Conservation (phyloP, 2,329 filamentous ascomycete genomes). For the Xylaria sp. region DNA sequence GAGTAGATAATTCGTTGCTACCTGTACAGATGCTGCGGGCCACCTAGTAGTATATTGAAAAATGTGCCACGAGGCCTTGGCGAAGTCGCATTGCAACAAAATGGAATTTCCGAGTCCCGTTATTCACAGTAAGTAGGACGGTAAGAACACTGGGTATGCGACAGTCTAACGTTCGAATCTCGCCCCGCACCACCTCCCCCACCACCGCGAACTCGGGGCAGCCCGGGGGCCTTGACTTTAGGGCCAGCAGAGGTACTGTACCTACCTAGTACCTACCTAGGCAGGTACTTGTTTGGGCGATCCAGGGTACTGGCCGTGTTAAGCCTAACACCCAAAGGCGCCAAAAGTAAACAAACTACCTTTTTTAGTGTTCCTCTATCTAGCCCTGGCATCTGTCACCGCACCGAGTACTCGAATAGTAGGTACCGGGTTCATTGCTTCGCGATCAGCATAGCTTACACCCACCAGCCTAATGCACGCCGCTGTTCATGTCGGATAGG, state of each 20-base stretch:
- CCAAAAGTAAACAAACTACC: slow-evolving; percentile 41
- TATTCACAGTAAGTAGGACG: too few relatives aligned
- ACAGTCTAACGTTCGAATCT: too few relatives aligned
- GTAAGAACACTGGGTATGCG: too few relatives aligned
- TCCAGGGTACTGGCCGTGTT: neutral
- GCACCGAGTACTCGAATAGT: slow-evolving; percentile 20
- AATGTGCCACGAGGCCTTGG: too few relatives aligned
- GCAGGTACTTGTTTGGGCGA: neutral
- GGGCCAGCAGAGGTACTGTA: too few relatives aligned
- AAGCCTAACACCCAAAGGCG: slow-evolving; percentile 16
- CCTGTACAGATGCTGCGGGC: too few relatives aligned
- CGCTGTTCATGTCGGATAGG: slow-evolving; percentile 13
- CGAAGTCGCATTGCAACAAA: too few relatives aligned
- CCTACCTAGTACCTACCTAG: neutral
- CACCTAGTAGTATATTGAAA: too few relatives aligned
- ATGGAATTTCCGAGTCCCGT: too few relatives aligned
- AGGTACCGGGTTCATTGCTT: slow-evolving; percentile 8
- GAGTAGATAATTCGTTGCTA: too few relatives aligned
- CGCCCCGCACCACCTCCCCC: neutral
- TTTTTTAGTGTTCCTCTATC: slow-evolving; percentile 30
- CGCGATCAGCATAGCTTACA: slow-evolving; percentile 1
- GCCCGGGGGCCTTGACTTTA: too few relatives aligned
- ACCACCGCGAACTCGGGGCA: neutral
- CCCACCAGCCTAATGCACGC: neutral
- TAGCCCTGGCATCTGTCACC: slow-evolving; percentile 6